These are phyloP conservation scores for Lecanoromycetidae sp. DNA, from an alignment of 2,329 filamentous ascomycete genomes.

Conservation along the genomic window DNA sequence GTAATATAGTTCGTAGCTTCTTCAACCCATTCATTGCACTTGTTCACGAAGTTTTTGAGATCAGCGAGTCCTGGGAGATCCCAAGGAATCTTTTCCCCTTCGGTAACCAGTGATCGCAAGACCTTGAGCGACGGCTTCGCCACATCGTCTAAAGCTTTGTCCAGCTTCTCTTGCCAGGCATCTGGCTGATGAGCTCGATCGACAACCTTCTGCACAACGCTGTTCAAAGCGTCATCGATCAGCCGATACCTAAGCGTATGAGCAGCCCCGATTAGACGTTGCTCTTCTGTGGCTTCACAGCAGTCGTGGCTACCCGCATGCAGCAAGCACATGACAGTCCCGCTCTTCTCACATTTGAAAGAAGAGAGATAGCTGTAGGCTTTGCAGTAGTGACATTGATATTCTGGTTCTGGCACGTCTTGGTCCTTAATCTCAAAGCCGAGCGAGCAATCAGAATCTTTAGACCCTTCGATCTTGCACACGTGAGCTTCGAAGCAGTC, in stretches of 20 bases:
- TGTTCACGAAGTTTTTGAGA: constrained; percentile 80
- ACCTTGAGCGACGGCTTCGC: constrained; percentile 74
- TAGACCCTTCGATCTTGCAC: constrained; percentile 41
- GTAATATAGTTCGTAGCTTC: constrained; percentile 94
- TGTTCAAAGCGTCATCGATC: constrained; percentile 55
- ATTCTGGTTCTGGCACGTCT: constrained; percentile 79
- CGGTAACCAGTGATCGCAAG: constrained; percentile 69
- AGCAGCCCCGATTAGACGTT: constrained; percentile 55
- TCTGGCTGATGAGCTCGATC: constrained; percentile 82
- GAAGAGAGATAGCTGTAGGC: constrained; percentile 82
- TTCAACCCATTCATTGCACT: constrained; percentile 95
- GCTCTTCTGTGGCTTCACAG: constrained; percentile 55
- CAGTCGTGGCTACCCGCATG: constrained; percentile 74
- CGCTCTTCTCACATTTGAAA: constrained; percentile 70
- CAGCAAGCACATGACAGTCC: constrained; percentile 68
- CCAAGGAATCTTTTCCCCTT: constrained; percentile 94
- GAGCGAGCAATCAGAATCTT: constrained; percentile 43
- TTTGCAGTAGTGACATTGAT: constrained; percentile 87
- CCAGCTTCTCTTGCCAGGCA: constrained; percentile 80
- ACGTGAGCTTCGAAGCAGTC: constrained; percentile 38
- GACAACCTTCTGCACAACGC: constrained; percentile 60
- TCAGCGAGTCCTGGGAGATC: constrained; percentile 70
- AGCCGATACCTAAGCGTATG: constrained; percentile 71
- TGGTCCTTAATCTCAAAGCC: constrained; percentile 54
- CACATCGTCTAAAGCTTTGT: constrained; percentile 71